phyloP scores from a whole-genome alignment of 106 monocot species.

The Allium fistulosum region DNA sequence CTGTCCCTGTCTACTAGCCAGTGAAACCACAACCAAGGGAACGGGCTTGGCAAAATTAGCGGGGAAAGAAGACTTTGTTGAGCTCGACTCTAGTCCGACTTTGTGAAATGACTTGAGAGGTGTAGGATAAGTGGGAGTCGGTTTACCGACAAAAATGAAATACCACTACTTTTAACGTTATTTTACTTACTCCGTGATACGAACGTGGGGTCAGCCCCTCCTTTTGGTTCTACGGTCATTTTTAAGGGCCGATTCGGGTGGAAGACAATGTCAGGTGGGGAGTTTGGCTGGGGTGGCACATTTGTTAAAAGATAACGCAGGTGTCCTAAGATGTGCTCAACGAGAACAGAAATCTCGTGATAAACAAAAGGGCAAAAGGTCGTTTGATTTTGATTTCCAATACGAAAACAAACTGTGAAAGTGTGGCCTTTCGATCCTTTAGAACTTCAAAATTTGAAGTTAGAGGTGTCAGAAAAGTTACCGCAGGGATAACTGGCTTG shows the following conservation, averaged over 20 bases:
- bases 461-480: slow-evolving; percentile 99
- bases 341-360: slow-evolving; percentile 53
- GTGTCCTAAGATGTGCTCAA: slow-evolving; percentile 27
- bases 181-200: slow-evolving; percentile 24
- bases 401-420: slow-evolving; percentile 94
- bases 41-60: slow-evolving; percentile 21
- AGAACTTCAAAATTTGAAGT: slow-evolving; percentile 93
- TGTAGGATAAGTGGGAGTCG: slow-evolving; percentile 39
- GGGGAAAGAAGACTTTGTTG: slow-evolving; percentile 30
- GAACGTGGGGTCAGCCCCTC: slow-evolving; percentile 14
- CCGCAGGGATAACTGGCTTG: slow-evolving; percentile 96
- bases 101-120: slow-evolving; percentile 18
- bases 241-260: slow-evolving; percentile 12
- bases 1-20: slow-evolving; percentile 75
- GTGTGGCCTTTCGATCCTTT: slow-evolving; percentile 99
- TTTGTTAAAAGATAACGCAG: slow-evolving; percentile 23
- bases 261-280: slow-evolving; percentile 27
- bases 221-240: no score
- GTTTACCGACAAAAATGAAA: slow-evolving; percentile 14
- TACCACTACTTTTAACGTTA: slow-evolving; percentile 35
- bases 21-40: slow-evolving; percentile 76
- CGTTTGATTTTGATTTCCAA: slow-evolving; percentile 79
- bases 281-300: slow-evolving; percentile 25
- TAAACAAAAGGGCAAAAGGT: slow-evolving; percentile 68
- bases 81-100: slow-evolving; percentile 27